Percentiles rank a stretch among this genome's conserved stretches.
Conservation (phyloP, 345 rosid genomes). For the Eucalyptus sp. region DNA sequence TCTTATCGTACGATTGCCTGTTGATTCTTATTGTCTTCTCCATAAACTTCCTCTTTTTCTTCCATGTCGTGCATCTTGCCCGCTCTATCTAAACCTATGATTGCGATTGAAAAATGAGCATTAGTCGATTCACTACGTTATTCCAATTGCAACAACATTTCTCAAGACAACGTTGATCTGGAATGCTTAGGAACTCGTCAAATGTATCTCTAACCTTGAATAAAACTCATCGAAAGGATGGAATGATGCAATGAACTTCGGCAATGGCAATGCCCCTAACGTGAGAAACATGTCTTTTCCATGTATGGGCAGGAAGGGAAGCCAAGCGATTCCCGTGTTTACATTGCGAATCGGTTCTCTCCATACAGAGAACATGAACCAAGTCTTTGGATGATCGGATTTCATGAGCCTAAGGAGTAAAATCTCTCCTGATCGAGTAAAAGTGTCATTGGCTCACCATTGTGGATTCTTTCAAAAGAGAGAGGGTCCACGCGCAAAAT, state of each 20-base stretch:
- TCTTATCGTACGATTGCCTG: not conserved
- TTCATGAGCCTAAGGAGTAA: not conserved
- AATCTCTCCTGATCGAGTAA: not conserved
- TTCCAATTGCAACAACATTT: not conserved
- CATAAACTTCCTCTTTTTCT: not conserved
- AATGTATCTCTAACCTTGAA: not conserved
- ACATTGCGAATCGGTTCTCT: not conserved
- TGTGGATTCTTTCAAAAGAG: not conserved
- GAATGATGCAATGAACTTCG: not conserved
- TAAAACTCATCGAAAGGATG: not conserved
- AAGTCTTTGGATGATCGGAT: not conserved
- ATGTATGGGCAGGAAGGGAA: not conserved
- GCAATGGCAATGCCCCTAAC: not conserved
- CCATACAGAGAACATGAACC: not conserved
- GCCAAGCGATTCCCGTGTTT: not conserved
- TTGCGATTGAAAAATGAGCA: not conserved
- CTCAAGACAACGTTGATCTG: not conserved
- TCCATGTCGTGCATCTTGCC: not conserved
- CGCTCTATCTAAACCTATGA: not conserved
- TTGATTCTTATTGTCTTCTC: not conserved
- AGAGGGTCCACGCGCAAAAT: constrained; percentile 1
- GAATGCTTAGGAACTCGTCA: not conserved
- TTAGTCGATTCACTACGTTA: not conserved
- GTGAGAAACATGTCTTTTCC: not conserved
- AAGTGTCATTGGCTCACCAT: not conserved